Percentiles rank a stretch among this genome's conserved stretches.
Conservation (phyloP, 345 rosid species). For the Gossypium raimondii region DNA sequence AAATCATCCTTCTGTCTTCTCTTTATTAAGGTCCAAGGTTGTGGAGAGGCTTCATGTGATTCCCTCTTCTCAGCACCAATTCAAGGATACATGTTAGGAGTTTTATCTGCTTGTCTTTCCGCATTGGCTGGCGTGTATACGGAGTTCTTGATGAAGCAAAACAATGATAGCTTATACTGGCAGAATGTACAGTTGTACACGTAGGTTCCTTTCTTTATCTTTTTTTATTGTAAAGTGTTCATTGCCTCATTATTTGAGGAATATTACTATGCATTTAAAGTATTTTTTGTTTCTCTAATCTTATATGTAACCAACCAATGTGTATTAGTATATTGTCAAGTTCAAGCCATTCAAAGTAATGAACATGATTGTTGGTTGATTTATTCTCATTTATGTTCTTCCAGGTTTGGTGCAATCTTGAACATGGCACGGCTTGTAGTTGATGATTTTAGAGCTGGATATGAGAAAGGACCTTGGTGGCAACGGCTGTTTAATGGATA, state of each 20-base stretch:
- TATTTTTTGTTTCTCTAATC: background rate
- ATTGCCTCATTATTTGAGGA: background rate
- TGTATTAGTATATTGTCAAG: background rate
- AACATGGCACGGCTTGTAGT: constrained; percentile 68
- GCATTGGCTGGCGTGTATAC: constrained; percentile 95
- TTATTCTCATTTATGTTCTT: background rate
- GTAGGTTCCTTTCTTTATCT: constrained; percentile 51
- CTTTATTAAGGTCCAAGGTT: constrained; percentile 66
- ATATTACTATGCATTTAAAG: background rate
- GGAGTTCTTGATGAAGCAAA: constrained; percentile 95
- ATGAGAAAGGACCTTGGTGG: constrained; percentile 94
- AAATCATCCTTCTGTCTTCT: background rate
- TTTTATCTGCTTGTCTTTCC: constrained; percentile 84
- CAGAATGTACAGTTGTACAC: constrained; percentile 88
- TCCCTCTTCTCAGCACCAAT: constrained; percentile 87
- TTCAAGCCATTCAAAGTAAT: background rate
- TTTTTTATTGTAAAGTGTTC: constrained; percentile 1
- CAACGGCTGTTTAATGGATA: constrained; percentile 79
- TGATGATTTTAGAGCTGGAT: constrained; percentile 89
- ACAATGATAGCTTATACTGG: constrained; percentile 89
- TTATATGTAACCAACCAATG: background rate
- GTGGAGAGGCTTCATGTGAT: constrained; percentile 81
- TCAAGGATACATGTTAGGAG: constrained; percentile 80
- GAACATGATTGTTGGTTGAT: background rate
- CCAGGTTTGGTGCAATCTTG: constrained; percentile 82